Base-by-base conservation (phyloP, 441 rosid genomes). In the Sinapis alba region DNA sequence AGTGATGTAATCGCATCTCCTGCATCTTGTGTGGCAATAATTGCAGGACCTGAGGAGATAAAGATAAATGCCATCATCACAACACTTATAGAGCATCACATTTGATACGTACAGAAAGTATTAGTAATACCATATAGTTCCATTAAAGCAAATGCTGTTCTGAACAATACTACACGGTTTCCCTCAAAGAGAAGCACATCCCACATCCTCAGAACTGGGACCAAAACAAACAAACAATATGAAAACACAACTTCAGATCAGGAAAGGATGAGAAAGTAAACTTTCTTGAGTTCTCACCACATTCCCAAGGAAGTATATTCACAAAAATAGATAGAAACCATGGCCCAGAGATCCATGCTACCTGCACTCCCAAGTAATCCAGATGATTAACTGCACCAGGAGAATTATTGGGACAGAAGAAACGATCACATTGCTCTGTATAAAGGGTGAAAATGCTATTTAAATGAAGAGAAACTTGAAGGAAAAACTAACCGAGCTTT, bases 361-460 rank as follows among this genome's bases (percentile, higher is more conserved):
- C 91, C 85, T 90, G 96, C 83, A 90, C 96, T 87, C 96, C 93
- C 86, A 90, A 87, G 91, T 84, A 88, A 84, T 90, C 93, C 87
- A 90, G 89, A 90, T 88, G 96, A 82, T 87, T 83, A 83, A 87
- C 96, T 90, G 91, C 93, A 87, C 71, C 87, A 84, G 79, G 79
- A 83, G 84, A 76, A 85, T 73, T 77, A 74, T 80, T 74, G 73
- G 78, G 76, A 85, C 82, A 76, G 82, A 82, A 73, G 72, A 71
- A 75, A 80, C 81, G 67, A 82, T 68, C 69, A 72, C 68, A 69
- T 26, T 76, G 80, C 54, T 78, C 79, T 62, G 71, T 79, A 41
- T 36, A 77, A 63, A 13, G 23, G 15, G 3, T 0, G 0, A 27
- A 51, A 81, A 18, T 28, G 62, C 15, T 68, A 74, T 21, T 41